Percentiles rank a stretch among this genome's conserved stretches.
These are phyloP conservation scores for Mortierella sp. DNA, from an alignment of 371 early-diverging fungal genomes.

Conservation along the genomic window DNA sequence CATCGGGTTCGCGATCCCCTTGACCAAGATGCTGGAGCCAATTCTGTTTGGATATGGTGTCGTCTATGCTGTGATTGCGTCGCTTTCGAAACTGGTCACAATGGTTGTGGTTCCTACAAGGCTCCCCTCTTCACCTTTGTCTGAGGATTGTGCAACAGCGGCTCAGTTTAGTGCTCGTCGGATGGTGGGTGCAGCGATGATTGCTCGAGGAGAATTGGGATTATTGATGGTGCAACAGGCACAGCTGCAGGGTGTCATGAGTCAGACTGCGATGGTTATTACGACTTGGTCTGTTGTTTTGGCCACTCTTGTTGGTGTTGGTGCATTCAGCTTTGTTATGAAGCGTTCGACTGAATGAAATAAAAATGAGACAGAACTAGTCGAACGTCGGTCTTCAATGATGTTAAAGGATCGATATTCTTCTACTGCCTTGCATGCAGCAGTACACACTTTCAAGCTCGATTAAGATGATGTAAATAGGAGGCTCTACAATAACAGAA, in stretches of 20 bases:
- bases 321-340: conserved; percentile 29
- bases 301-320: conserved; percentile 31
- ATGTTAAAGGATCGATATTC: too few relatives aligned
- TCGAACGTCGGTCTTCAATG: too few relatives aligned
- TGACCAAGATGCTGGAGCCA: conserved; percentile 32
- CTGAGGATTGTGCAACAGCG: not conserved
- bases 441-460: too few relatives aligned
- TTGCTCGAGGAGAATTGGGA: conserved; percentile 42
- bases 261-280: conserved; percentile 25
- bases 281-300: conserved; percentile 38
- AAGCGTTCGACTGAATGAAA: not conserved
- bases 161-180: conserved; percentile 20
- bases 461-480: too few relatives aligned
- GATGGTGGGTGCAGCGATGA: conserved; percentile 46
- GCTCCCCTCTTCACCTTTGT: not conserved
- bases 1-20: conserved; percentile 41
- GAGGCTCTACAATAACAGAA: too few relatives aligned
- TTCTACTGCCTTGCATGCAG: too few relatives aligned
- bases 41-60: conserved; percentile 42
- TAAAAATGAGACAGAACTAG: too few relatives aligned
- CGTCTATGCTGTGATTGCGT: conserved; percentile 38
- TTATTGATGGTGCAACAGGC: conserved; percentile 42
- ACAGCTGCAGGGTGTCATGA: conserved; percentile 26
- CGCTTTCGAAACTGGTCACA: conserved; percentile 31
- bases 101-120: conserved; percentile 20